A percentile compares a stretch with the other conserved stretches of the same genome.
These are phyloP conservation scores for Ogataea degrootiae DNA, from an alignment of 805 yeast species.

Conservation along the genomic window DNA sequence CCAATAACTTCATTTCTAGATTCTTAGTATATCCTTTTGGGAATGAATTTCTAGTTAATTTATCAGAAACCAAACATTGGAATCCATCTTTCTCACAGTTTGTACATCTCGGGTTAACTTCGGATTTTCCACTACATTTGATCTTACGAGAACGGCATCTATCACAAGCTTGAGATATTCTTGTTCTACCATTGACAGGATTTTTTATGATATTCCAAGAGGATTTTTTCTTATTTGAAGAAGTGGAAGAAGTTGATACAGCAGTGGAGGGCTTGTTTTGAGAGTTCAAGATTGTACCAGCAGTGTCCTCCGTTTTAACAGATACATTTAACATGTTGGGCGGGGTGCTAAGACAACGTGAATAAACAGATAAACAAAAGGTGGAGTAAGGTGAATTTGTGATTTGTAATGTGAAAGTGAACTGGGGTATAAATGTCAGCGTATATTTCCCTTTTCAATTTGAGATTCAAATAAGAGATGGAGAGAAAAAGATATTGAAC, in stretches of 20 bases:
- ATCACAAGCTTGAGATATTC: constrained; percentile 80
- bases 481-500: too few species aligned
- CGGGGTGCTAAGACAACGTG: too few species aligned
- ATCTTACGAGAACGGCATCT: constrained; percentile 73
- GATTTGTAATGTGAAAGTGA: neutral
- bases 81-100: constrained; percentile 63
- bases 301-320: neutral
- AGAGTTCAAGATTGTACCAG: too few species aligned
- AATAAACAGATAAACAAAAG: neutral
- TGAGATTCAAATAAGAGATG: too few species aligned
- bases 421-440: too few species aligned
- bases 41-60: constrained; percentile 68
- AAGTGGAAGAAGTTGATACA: neutral
- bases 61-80: constrained; percentile 68
- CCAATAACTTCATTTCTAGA: constrained; percentile 57
- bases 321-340: neutral
- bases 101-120: constrained; percentile 49
- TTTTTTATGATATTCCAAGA: constrained; percentile 33
- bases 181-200: constrained; percentile 32
- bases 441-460: too few species aligned
- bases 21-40: constrained; percentile 81
- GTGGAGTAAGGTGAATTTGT: neutral
- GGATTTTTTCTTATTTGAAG: constrained; percentile 3
- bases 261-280: too few species aligned
- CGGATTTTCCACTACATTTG: constrained; percentile 64